These are phyloP conservation scores for Ustilago crameri DNA, from an alignment of 1,284 basidiomycete species.

Conservation along the genomic window DNA sequence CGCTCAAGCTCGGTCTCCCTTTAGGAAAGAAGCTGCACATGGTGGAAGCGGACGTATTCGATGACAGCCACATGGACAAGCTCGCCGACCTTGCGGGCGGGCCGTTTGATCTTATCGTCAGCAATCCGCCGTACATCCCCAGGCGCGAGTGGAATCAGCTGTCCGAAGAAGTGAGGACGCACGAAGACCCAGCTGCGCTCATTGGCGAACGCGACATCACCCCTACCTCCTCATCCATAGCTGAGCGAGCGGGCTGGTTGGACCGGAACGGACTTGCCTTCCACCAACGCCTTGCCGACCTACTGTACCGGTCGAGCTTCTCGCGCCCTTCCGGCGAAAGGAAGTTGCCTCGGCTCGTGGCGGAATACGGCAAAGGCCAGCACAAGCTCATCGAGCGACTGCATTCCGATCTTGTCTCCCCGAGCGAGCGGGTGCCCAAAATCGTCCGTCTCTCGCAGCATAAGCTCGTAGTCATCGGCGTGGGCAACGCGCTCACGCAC, in stretches of 20 bases:
- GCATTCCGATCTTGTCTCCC: slow-evolving; percentile 9
- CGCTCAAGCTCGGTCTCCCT: slow-evolving; percentile 17
- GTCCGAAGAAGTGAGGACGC: slow-evolving; percentile 15
- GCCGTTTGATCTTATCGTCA: slow-evolving; percentile 32
- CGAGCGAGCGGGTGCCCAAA: slow-evolving; percentile 11
- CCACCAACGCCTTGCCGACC: slow-evolving; percentile 22
- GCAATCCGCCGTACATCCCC: slow-evolving; percentile 49
- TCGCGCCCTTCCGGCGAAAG: not conserved
- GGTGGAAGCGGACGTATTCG: slow-evolving; percentile 32
- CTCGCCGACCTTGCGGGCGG: slow-evolving; percentile 13
- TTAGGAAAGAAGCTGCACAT: slow-evolving; percentile 13
- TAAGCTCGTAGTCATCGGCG: slow-evolving; percentile 24
- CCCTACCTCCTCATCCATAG: not conserved
- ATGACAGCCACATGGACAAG: slow-evolving; percentile 17
- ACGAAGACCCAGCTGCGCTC: slow-evolving; percentile 39
- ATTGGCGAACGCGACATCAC: slow-evolving; percentile 28
- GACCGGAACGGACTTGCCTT: slow-evolving; percentile 29
- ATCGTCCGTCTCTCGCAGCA: slow-evolving; percentile 8
- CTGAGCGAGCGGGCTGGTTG: slow-evolving; percentile 8
- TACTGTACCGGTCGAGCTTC: slow-evolving; percentile 24
- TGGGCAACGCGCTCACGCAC: slow-evolving; percentile 45
- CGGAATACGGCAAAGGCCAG: slow-evolving; percentile 47
- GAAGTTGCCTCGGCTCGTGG: slow-evolving; percentile 31
- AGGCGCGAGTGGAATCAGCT: slow-evolving; percentile 27
- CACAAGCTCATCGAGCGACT: slow-evolving; percentile 18